phyloP scores from a whole-genome alignment of 2,329 filamentous ascomycete species.

The Ustulina deusta region DNA sequence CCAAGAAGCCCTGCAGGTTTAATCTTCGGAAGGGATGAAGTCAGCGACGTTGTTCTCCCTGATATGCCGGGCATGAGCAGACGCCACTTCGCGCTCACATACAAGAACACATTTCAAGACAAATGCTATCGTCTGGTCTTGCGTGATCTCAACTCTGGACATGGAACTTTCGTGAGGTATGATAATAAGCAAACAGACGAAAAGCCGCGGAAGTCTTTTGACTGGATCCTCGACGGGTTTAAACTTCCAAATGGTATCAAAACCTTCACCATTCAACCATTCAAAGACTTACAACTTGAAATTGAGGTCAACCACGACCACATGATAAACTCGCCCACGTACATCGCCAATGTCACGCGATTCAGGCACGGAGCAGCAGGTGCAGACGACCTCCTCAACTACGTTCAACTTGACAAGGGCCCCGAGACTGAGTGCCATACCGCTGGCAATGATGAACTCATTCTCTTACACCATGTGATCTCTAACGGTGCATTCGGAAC shows the following conservation, averaged over 20 bases:
- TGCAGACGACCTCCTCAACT: background rate
- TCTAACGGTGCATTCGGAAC: background rate
- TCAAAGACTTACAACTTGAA: background rate
- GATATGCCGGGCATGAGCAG: background rate
- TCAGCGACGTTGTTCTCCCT: constrained; percentile 3
- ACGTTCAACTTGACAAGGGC: background rate
- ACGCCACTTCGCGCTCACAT: constrained; percentile 23
- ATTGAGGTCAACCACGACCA: background rate
- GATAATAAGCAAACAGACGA: background rate
- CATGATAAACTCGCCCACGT: background rate
- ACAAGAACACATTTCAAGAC: background rate
- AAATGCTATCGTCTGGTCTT: background rate
- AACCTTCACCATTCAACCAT: background rate
- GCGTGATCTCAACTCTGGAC: background rate
- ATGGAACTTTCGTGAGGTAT: background rate
- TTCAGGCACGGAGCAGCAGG: background rate
- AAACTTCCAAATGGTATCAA: background rate
- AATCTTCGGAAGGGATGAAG: constrained; percentile 3
- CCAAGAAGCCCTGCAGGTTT: background rate
- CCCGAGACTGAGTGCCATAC: background rate
- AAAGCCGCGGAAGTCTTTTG: background rate
- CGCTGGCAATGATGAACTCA: background rate
- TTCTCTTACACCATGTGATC: background rate
- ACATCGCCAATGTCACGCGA: background rate
- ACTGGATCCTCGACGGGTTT: background rate